Base-by-base conservation (phyloP, 2,329 filamentous ascomycete species). In the Pseudocercospora vitis region DNA sequence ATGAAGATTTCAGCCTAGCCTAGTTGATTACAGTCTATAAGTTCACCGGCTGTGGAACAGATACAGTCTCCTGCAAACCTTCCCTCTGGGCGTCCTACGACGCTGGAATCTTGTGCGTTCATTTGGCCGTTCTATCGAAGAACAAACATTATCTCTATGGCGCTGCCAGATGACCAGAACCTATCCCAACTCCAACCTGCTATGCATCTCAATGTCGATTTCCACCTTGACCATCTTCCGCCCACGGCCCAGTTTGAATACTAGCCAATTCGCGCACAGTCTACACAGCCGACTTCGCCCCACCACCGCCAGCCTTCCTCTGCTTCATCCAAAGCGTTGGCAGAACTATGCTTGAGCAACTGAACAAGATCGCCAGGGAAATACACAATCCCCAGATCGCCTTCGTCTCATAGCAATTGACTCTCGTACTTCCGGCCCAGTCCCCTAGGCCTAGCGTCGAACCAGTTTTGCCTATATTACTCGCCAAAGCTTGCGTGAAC, bases 341-440 rank as follows among this genome's bases (percentile, higher is more conserved):
- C 54, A 79, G 64, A 24, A 78, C 66, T 7, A 74, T 62, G 49
- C 65, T 71, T 8, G 75, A 76, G 47, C 71, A 73, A 7, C 72
- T 73, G 63, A 76, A 78, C 16, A 78, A 63, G 48, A 79, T 72
- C 60, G 81, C 90, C 46, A 95, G 80, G 3, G 85, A 85, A 71
- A 96, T 91, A 70, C 84, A 82, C 56, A 96, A 73, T 1, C 90
- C 91, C 91, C 91, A 96, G 61, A 94, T 82, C 12, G 87, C 83
- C 79, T 95, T 95, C 70, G 91, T 84, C 76, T 94, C 85, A 66
- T 85, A 84, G 75, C 91, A 96, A 51, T 88, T 87, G 14, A 80
- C 67, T 68, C 78, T 80, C 9, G 77, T 83, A 7, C 79, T 77
- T n/a, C 81, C 81, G 39, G 82, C 81, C 80, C 81, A 85, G 52